Percentiles rank a stretch among this genome's conserved stretches.
phyloP scores from a whole-genome alignment of 2,329 filamentous ascomycete genomes.

The Sphaerulina populicola region DNA sequence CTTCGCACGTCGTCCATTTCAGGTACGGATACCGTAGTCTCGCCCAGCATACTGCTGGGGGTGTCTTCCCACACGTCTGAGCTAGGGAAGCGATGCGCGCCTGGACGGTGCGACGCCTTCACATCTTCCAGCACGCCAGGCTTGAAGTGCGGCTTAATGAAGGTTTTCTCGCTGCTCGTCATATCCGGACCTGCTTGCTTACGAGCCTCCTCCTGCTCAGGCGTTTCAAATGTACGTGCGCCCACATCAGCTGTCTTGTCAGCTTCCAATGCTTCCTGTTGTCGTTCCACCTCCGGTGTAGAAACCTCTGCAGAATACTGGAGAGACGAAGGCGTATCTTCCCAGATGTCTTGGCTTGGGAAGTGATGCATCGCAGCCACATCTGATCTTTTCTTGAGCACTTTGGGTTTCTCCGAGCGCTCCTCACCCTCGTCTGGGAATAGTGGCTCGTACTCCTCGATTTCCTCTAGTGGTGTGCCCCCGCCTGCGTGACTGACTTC shows the following conservation, averaged over 20 bases:
- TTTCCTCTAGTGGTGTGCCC: slow-evolving; percentile 69
- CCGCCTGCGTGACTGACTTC: slow-evolving; percentile 42
- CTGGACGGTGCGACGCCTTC: slow-evolving; percentile 47
- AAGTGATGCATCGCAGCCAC: slow-evolving; percentile 54
- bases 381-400: slow-evolving; percentile 48
- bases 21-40: slow-evolving; percentile 57
- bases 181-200: slow-evolving; percentile 33
- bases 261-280: slow-evolving; percentile 31
- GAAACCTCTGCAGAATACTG: slow-evolving; percentile 71
- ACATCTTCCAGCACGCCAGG: slow-evolving; percentile 46
- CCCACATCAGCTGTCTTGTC: slow-evolving; percentile 22
- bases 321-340: slow-evolving; percentile 82
- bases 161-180: slow-evolving; percentile 42
- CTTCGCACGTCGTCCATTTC: slow-evolving; percentile 27
- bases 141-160: slow-evolving; percentile 50
- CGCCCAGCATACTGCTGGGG: slow-evolving; percentile 71
- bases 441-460: slow-evolving; percentile 89
- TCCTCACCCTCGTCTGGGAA: slow-evolving; percentile 68
- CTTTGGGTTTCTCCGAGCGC: slow-evolving; percentile 45
- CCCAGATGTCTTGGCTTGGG: slow-evolving; percentile 93
- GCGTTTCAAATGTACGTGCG: slow-evolving; percentile 38
- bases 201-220: slow-evolving; percentile 45
- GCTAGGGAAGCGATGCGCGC: slow-evolving; percentile 69
- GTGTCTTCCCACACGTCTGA: slow-evolving; percentile 91
- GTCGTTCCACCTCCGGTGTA: slow-evolving; percentile 53